Base-by-base conservation (phyloP, 768 basidiomycete species). In the Lactarius tabidus region DNA sequence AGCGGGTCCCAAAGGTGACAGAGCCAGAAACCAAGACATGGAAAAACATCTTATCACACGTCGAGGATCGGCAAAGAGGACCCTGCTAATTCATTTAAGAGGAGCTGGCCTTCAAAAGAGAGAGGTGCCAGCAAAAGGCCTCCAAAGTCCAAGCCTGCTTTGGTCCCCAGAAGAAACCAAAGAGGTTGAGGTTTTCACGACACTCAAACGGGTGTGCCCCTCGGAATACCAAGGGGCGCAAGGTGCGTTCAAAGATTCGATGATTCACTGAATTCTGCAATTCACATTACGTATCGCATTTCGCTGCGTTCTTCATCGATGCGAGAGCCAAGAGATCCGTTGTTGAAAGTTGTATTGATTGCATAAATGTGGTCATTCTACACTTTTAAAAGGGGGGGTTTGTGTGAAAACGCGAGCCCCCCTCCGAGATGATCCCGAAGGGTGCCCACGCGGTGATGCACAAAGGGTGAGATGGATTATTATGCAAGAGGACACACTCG, bases 241-340 rank as follows among this genome's bases (percentile, higher is more conserved):
- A 87, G 84, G 78, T 87, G 87, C 84, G 82, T 87, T 87, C 85
- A 87, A 88, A 87, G 84, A 86, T 85, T 88, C 83, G 83, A 88
- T 86, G 85, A 38, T 38, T 38, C 38, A 38, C 38, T 38, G 38
- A 38, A 38, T 38, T 38, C 38, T 38, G 38, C 38, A 38, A 38
- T 38, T 38, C 38, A 38, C 38, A 38, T 38, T 38, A 38, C 38
- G 38, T 38, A 38, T 38, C 38, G 38, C 38, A 38, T 38, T 38
- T 38, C 38, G 38, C 38, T 38, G 38, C 38, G 38, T 38, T 38
- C 38, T 38, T 60, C 60, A 60, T 38, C 38, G 38, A 38, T 38
- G 38, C 38, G 38, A 60, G 59, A 60, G 59, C 59, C 59, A 60
- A 60, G 59, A 84, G 83, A 85, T 85, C 84, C 82, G 77, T 84